Evolutionary conservation across 129 eudicot genomes (phyloP).

Genomic region (Centella asiatica): DNA sequence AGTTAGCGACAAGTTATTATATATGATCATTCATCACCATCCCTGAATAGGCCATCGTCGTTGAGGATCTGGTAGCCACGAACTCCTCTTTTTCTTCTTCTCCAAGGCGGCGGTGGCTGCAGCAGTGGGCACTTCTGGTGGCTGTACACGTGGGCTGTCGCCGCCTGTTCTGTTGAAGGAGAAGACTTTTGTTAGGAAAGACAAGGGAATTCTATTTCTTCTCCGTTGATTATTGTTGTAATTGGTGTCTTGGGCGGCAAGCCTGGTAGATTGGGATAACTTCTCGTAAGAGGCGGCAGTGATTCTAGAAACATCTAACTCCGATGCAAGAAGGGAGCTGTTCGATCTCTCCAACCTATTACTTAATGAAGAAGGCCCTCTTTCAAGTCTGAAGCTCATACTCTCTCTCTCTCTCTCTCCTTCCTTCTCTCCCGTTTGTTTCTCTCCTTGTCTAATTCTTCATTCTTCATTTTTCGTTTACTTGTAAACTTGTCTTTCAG

Average conservation of each 20-base stretch:
- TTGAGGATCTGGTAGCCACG: conserved; percentile 42
- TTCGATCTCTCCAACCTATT: conserved; percentile 20
- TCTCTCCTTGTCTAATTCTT: not conserved
- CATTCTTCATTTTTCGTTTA: not conserved
- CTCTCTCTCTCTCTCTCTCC: conserved; percentile 7
- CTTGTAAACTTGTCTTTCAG: too few relatives aligned
- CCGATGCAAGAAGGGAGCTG: conserved; percentile 19
- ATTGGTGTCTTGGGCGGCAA: not conserved
- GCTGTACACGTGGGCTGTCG: not conserved
- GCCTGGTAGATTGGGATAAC: conserved; percentile 16
- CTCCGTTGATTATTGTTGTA: not conserved
- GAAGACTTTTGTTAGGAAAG: conserved; percentile 11
- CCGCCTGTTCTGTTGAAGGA: not conserved
- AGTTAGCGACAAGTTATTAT: too few relatives aligned
- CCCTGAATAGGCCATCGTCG: conserved; percentile 65
- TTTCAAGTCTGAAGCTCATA: conserved; percentile 17
- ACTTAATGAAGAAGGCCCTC: conserved; percentile 16
- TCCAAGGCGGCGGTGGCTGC: not conserved
- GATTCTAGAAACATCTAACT: conserved; percentile 9
- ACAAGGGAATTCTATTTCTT: conserved; percentile 7
- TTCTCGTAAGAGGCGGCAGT: conserved; percentile 20
- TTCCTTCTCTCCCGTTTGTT: not conserved
- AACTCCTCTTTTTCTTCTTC: conserved; percentile 14
- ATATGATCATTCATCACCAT: conserved; percentile 39
- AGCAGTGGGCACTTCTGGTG: too few relatives aligned